Evolutionary conservation across 176 grass and related monocot species (phyloP).

Genomic region (Oryza punctata): DNA sequence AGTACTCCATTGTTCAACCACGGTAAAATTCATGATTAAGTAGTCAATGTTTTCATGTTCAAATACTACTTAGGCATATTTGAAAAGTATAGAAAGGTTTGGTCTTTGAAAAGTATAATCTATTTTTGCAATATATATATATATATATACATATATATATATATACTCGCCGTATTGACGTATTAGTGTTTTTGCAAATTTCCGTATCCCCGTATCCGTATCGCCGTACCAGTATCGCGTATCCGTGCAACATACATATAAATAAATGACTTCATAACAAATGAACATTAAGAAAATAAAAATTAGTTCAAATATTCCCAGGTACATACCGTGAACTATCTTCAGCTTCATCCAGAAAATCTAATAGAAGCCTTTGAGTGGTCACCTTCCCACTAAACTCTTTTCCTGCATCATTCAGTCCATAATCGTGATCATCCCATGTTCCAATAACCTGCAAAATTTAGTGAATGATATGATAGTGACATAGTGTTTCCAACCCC

Average conservation of each 20-base stretch:
- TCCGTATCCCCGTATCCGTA: too few species aligned
- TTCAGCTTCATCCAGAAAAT: conserved; percentile 91
- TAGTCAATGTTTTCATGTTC: too few species aligned
- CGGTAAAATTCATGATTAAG: too few species aligned
- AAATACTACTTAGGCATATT: too few species aligned
- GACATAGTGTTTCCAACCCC: background rate
- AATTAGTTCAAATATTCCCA: background rate
- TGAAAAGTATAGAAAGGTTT: too few species aligned
- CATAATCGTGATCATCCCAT: conserved; percentile 99
- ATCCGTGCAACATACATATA: background rate
- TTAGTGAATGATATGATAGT: conserved; percentile 21
- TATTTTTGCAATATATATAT: too few species aligned
- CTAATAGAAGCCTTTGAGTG: conserved; percentile 78
- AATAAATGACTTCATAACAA: background rate
- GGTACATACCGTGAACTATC: conserved; percentile 60
- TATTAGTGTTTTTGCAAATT: too few species aligned
- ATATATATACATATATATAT: too few species aligned
- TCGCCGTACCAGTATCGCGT: too few species aligned
- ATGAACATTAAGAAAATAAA: conserved; percentile 18
- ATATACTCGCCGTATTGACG: too few species aligned
- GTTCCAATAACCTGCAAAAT: conserved; percentile 86
- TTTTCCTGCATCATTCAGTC: conserved; percentile 97
- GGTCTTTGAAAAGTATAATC: too few species aligned
- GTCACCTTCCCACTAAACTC: conserved; percentile 66
- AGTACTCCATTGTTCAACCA: too few species aligned